These are phyloP conservation scores for Vitis hybrid DNA, from an alignment of 177 flowering plant species.

Conservation along the genomic window DNA sequence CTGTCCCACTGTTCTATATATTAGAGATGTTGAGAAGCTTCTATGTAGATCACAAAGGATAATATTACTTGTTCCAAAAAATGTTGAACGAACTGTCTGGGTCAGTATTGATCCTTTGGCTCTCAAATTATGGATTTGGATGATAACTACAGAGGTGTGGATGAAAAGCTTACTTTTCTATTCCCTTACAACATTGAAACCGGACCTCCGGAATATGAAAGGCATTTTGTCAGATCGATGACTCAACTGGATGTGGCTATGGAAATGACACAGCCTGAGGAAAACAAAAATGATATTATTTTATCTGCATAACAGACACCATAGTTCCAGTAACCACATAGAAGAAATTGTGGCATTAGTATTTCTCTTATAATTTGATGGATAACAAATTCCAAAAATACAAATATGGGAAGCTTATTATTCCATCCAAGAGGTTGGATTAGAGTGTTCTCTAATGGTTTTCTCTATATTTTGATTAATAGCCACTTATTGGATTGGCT, in stretches of 20 bases:
- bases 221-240: constrained; percentile 82
- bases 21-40: constrained; percentile 84
- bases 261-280: constrained; percentile 82
- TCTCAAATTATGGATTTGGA: constrained; percentile 57
- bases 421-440: constrained; percentile 74
- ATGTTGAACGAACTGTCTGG: constrained; percentile 81
- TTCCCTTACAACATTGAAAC: constrained; percentile 92
- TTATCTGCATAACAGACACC: constrained; percentile 70
- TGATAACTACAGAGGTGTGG: constrained; percentile 50
- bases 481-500: background rate
- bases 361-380: constrained; percentile 85
- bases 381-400: constrained; percentile 69
- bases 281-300: constrained; percentile 78
- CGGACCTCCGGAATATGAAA: constrained; percentile 82
- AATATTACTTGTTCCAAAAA: constrained; percentile 65
- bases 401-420: constrained; percentile 86
- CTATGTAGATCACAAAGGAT: constrained; percentile 65
- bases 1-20: constrained; percentile 73
- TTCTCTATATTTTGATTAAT: background rate
- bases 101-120: constrained; percentile 74
- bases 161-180: constrained; percentile 65
- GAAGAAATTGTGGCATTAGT: constrained; percentile 97
- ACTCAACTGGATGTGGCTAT: constrained; percentile 84
- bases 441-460: background rate
- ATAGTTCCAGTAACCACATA: constrained; percentile 63